Percentiles rank a stretch among this genome's conserved stretches.
Evolutionary conservation across 305 asterid species (phyloP).

Genomic region (Plantago lanceolata): DNA sequence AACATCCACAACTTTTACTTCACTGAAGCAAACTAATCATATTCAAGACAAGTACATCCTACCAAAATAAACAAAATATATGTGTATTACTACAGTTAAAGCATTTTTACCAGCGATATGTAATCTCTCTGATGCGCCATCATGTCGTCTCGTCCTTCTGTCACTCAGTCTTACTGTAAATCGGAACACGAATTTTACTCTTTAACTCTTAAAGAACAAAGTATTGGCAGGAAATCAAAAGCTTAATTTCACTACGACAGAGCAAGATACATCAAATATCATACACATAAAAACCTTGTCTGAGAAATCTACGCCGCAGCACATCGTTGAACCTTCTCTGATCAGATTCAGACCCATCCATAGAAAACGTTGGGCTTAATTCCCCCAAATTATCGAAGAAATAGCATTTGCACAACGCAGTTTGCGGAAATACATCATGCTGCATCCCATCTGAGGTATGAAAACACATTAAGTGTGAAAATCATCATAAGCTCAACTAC

Average conservation of each 20-base stretch:
- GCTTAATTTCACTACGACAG: too few species aligned
- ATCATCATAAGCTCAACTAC: slow-evolving; percentile 8
- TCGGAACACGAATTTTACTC: slow-evolving; percentile 12
- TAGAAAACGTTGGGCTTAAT: slow-evolving; percentile 33
- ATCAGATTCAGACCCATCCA: slow-evolving; percentile 35
- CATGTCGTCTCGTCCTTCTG: slow-evolving; percentile 51
- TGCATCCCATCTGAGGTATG: slow-evolving; percentile 55
- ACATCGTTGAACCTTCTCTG: slow-evolving; percentile 51
- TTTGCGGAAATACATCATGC: slow-evolving; percentile 66
- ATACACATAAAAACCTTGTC: slow-evolving; percentile 59
- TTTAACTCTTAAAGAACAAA: background rate
- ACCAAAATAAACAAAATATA: slow-evolving; percentile 13
- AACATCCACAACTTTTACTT: background rate
- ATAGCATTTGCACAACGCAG: slow-evolving; percentile 81
- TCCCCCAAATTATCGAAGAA: slow-evolving; percentile 75
- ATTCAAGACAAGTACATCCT: slow-evolving; percentile 1
- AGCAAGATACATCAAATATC: too few species aligned
- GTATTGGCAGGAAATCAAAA: too few species aligned
- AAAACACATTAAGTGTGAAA: slow-evolving; percentile 15
- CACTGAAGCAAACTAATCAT: slow-evolving; percentile 3
- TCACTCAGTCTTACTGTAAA: slow-evolving; percentile 67
- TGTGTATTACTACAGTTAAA: slow-evolving; percentile 12
- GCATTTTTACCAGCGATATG: slow-evolving; percentile 46
- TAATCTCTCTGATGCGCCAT: slow-evolving; percentile 30
- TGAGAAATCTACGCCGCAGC: slow-evolving; percentile 78